These are phyloP conservation scores for Yamadazyma atlantica DNA, from an alignment of 1,139 yeast species.

Conservation along the genomic window DNA sequence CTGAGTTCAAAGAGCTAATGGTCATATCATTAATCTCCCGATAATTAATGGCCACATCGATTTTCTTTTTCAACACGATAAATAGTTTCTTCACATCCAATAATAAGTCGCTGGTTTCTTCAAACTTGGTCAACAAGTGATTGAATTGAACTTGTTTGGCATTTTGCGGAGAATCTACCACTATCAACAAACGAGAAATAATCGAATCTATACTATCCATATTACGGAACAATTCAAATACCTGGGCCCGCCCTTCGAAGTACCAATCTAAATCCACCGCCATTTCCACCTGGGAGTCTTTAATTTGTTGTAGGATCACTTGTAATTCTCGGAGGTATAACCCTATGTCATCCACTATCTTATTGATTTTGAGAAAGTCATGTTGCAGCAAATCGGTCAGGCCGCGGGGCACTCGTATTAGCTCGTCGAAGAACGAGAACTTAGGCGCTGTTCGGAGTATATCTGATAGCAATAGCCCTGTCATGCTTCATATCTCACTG, in stretches of 20 bases:
- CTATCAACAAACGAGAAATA: slow-evolving; percentile 37
- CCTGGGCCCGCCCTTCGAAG: slow-evolving; percentile 45
- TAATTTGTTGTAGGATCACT: slow-evolving; percentile 17
- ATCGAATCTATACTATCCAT: slow-evolving; percentile 48
- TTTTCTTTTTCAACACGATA: slow-evolving; percentile 37
- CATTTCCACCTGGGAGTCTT: slow-evolving; percentile 5
- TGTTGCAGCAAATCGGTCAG: slow-evolving; percentile 24
- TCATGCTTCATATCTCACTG: background rate
- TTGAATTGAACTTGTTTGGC: slow-evolving; percentile 14
- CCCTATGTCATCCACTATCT: slow-evolving; percentile 31
- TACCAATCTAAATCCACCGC: slow-evolving; percentile 40
- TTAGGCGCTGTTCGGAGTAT: slow-evolving; percentile 19
- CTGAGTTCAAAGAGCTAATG: slow-evolving; percentile 50
- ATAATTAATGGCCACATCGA: slow-evolving; percentile 58
- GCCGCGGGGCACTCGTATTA: slow-evolving; percentile 23
- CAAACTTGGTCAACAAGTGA: slow-evolving; percentile 25
- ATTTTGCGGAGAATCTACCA: slow-evolving; percentile 26
- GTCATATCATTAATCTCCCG: slow-evolving; percentile 55
- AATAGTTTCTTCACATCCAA: slow-evolving; percentile 40
- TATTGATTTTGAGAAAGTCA: slow-evolving; percentile 31
- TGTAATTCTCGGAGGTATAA: slow-evolving; percentile 25
- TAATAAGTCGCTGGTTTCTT: slow-evolving; percentile 37
- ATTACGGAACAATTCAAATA: slow-evolving; percentile 36
- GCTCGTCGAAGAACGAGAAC: slow-evolving; percentile 35
- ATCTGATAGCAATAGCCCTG: slow-evolving; percentile 11